phyloP scores from a whole-genome alignment of 1,139 yeast species.

The Spencermartinsiella ligniputridi region DNA sequence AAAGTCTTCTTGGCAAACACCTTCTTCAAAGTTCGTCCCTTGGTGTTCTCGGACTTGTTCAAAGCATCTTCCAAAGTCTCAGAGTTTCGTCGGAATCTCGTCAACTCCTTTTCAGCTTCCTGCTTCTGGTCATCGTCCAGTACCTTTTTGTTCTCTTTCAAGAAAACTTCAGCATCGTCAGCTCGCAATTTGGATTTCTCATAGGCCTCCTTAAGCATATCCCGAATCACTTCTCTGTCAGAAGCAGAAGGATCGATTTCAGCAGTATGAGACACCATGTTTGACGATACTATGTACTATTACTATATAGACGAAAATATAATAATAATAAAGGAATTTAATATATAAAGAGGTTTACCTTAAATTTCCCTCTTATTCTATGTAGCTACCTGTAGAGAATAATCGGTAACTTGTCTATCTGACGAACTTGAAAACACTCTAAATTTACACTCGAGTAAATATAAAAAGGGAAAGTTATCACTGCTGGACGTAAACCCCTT shows the following conservation, averaged over 20 bases:
- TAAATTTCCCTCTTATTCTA: too few species aligned
- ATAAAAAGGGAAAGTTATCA: too few species aligned
- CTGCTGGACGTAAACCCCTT: too few species aligned
- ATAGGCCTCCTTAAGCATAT: conserved; percentile 18
- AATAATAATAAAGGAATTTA: too few species aligned
- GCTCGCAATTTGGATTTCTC: conserved; percentile 17
- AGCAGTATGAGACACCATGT: conserved; percentile 16
- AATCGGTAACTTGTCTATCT: too few species aligned
- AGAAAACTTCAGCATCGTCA: conserved; percentile 19
- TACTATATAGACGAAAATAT: too few species aligned
- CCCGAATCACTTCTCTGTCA: conserved; percentile 23
- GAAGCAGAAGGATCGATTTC: conserved; percentile 26
- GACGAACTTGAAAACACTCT: too few species aligned
- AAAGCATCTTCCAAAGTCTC: conserved; percentile 24
- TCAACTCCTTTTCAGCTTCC: conserved; percentile 21
- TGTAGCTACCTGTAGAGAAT: too few species aligned
- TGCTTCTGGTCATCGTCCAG: conserved; percentile 18
- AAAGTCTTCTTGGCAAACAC: conserved; percentile 26
- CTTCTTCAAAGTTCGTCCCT: conserved; percentile 26
- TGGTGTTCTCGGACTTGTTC: conserved; percentile 24
- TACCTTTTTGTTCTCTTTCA: conserved; percentile 21
- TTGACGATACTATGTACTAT: too few species aligned
- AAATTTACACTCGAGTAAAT: too few species aligned
- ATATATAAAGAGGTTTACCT: too few species aligned
- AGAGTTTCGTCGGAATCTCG: conserved; percentile 18